Evolutionary conservation across 208 protist genomes (phyloP), one percentile per base, ranked within the genome.

Genomic region (Wallacemonas sp.): DNA sequence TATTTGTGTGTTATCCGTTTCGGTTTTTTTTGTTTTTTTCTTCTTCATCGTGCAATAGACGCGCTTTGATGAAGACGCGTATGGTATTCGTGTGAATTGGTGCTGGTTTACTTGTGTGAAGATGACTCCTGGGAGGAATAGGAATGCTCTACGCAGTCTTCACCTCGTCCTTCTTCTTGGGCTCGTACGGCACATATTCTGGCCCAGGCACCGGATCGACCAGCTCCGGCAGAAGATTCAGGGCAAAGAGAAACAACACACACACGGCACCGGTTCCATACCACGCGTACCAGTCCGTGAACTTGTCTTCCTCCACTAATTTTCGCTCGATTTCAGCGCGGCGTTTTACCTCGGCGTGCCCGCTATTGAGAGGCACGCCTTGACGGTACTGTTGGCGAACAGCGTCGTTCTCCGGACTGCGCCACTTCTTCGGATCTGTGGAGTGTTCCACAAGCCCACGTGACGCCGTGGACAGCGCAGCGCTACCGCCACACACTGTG

Each of bases 321-420:
- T 68, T 15, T 42, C 77, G 75, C 62, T 90, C 87, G 11, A 68
- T 47, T n/a, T 60, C 65, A 22, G 73, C 73, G 49, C 77, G 74
- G 41, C 80, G 77, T 12, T 73, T 54, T 12, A 75, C 68, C 24
- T 77, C 68, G 0, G 63, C 62, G 27, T 68, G 70, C 22, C 79
- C 79, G 46, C 84, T 91, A 21, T 80, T 77, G 17, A 94, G 75
- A 22, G 79, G 80, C 15, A 94, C 80, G 1, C 88, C 88, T 21
- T 60, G 38, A 0, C 59, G 69, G 49, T 85, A 85, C 22, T 79
- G 81, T 30, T 80, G 77, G n/a, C 62, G 62, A 24, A 94, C 72
- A 38, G 88, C 82, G 8, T 75, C 79, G 42, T 80, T 87, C 56
- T 89, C 79, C 21, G 75, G 42, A 54, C 70, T 88, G 41, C 82